phyloP scores from a whole-genome alignment of 2,329 filamentous ascomycete species.

The Clonostachys solani region DNA sequence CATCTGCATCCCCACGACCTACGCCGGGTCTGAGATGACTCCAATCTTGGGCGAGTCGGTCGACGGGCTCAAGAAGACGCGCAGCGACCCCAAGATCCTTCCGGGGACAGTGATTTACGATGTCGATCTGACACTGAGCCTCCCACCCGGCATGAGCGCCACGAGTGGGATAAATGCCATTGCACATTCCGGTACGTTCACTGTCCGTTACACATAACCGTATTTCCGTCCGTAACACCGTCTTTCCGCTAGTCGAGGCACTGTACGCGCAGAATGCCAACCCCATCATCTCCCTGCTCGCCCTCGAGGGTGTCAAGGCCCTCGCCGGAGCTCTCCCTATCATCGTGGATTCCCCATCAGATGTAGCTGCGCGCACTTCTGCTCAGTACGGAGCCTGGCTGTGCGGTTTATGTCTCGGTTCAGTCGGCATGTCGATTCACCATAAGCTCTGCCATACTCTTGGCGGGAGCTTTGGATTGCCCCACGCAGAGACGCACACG shows the following conservation, averaged over 20 bases:
- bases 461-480: constrained; percentile 58
- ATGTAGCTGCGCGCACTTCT: constrained; percentile 37
- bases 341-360: constrained; percentile 39
- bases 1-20: constrained; percentile 17
- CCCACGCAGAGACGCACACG: constrained; percentile 63
- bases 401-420: constrained; percentile 56
- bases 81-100: constrained; percentile 52
- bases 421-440: constrained; percentile 58
- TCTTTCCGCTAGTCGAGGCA: constrained; percentile 46
- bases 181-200: constrained; percentile 22
- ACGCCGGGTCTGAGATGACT: constrained; percentile 26
- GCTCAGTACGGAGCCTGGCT: constrained; percentile 60
- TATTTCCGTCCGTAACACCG: no score
- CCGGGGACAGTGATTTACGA: constrained; percentile 61
- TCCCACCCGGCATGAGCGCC: constrained; percentile 46
- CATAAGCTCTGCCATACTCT: constrained; percentile 65
- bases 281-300: constrained; percentile 54
- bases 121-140: constrained; percentile 55
- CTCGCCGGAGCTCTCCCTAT: constrained; percentile 49
- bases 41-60: constrained; percentile 51
- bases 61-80: constrained; percentile 53
- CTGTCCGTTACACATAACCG: no score
- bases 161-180: constrained; percentile 63
- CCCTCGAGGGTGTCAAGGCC: constrained; percentile 49
- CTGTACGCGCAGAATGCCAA: constrained; percentile 59